phyloP scores from a whole-genome alignment of 306 rosid genomes.

The Ammopiptanthus mongolicus region DNA sequence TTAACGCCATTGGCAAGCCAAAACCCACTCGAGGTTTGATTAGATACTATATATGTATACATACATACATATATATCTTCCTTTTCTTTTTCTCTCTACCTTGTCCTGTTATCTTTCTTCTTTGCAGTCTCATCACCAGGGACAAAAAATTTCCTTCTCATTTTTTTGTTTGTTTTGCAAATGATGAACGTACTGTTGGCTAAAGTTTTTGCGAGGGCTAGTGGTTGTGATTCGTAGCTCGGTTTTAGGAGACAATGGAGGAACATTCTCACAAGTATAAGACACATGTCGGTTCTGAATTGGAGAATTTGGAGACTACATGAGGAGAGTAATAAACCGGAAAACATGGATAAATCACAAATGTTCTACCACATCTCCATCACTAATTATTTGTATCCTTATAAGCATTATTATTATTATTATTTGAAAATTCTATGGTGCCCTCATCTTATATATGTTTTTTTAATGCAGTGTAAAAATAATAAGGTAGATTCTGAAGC shows the following conservation, averaged over 20 bases:
- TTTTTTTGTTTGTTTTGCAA: conserved; percentile 2
- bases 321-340: not conserved
- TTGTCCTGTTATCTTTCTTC: not conserved
- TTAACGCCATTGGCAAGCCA: not conserved
- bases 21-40: not conserved
- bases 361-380: conserved; percentile 12
- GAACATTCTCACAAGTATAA: conserved; percentile 30
- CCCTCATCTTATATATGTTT: not conserved
- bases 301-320: not conserved
- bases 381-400: not conserved
- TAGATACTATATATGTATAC: not conserved
- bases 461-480: not conserved
- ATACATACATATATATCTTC: not conserved
- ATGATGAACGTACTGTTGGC: conserved; percentile 21
- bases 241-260: conserved; percentile 60
- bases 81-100: not conserved
- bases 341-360: conserved; percentile 34
- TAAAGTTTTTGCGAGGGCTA: conserved; percentile 15
- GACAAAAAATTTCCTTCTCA: not conserved
- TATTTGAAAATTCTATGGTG: not conserved
- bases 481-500: not conserved
- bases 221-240: conserved; percentile 47
- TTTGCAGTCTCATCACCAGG: not conserved
- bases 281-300: conserved; percentile 13
- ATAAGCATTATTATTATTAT: not conserved